Evolutionary conservation across 345 rosid genomes (phyloP), one percentile per base, ranked within the genome.

Genomic region (Psidium guajava): DNA sequence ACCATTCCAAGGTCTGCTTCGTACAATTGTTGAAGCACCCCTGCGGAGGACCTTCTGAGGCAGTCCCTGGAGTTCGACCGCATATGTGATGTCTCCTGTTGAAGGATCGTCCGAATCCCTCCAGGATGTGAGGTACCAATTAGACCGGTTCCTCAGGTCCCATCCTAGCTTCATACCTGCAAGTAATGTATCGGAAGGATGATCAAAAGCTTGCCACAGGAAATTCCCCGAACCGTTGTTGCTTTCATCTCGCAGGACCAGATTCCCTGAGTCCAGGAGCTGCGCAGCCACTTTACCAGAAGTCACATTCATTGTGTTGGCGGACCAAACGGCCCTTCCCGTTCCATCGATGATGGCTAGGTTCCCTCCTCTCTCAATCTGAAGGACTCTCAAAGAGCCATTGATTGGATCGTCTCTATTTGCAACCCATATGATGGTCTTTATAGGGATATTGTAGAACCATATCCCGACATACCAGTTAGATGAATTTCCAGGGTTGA

Each of bases 351-450:
- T 22, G 54, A 88, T 16, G 44, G 57, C 73, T 50, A 36, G 58
- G 86, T 80, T 13, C 59, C 86, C 64, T 88, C 85, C 36, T 20
- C 24, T 12, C 54, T 14, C 61, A 47, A 88, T 22, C 13, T 55
- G 28, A 56, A 90, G 64, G 20, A 75, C 32, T 18, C 90, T 88
- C 8, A 87, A 80, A 15, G 86, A 85, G 49, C 82, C 53, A 49
- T 86, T 55, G 36, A 89, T 82, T 3, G 94, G 90, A 0, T 49
- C 53, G 47, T 93, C 87, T 86, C 90, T 90, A 73, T 93, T 93
- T 14, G 91, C 95, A 18, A 93, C 44, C 75, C 44, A 32, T 3
- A 64, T 11, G 8, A 64, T 16, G 44, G 75, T 64, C 42, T 3
- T 8, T 5, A 28, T 11, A 6, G 12, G 75, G 11, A 64, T 64